phyloP scores from a whole-genome alignment of 2,329 filamentous ascomycete genomes.

The Beauveria pseudobassiana region DNA sequence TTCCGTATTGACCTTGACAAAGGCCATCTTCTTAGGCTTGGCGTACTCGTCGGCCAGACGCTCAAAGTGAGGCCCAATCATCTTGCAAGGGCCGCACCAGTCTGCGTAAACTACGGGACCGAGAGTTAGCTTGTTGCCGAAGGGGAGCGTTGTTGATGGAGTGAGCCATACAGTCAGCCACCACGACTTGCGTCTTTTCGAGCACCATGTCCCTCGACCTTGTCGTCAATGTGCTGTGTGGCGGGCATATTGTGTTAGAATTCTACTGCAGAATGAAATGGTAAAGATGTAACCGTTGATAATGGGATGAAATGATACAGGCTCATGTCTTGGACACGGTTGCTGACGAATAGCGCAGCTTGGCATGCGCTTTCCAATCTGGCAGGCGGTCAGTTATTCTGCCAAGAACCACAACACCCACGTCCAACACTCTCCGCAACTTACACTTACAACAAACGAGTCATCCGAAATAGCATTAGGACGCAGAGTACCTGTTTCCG shows the following conservation, averaged over 20 bases:
- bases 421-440: neutral
- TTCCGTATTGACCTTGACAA: slow-evolving; percentile 89
- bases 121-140: slow-evolving; percentile 18
- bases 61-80: slow-evolving; percentile 84
- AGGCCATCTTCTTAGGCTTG: slow-evolving; percentile 74
- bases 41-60: slow-evolving; percentile 72
- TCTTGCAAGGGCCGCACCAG: slow-evolving; percentile 91
- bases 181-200: slow-evolving; percentile 11
- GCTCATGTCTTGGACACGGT: slow-evolving; percentile 5
- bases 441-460: neutral
- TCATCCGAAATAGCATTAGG: too few relatives aligned
- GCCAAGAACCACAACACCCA: neutral
- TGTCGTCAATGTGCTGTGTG: slow-evolving; percentile 1
- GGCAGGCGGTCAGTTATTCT: slow-evolving; percentile 8
- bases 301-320: neutral
- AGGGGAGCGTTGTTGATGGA: neutral
- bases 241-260: neutral
- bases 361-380: neutral
- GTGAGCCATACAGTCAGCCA: slow-evolving; percentile 10
- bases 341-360: slow-evolving; percentile 6
- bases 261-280: neutral
- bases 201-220: slow-evolving; percentile 10
- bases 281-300: neutral
- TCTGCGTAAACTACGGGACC: slow-evolving; percentile 71
- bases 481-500: too few relatives aligned